Base-by-base conservation (phyloP, 768 basidiomycete genomes). In the Podaxis pistillaris region DNA sequence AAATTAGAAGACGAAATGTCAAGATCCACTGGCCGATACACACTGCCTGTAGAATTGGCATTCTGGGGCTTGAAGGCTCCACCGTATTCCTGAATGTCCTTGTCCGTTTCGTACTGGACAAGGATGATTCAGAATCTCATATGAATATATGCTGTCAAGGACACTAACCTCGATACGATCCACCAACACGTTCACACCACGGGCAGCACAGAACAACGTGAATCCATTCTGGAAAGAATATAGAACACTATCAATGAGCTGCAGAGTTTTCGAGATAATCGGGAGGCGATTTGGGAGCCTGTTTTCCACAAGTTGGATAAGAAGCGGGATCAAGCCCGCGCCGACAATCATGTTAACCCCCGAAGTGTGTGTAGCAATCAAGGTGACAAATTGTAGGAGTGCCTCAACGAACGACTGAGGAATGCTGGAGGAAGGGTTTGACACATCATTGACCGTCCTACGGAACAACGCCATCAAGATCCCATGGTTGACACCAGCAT, bases 401-500 rank as follows among this genome's bases (percentile, higher is more conserved):
- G 94, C 88, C 58, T 99, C 97, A 37, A 91, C 81, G 66, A 92
- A 91, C 1, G 88, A 81, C 58, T 90, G 88, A 9, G 89, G 87
- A 33, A 89, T 74, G 24, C 75, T 85, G 36, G 86, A 90, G 24
- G 87, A 82, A 1, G 87, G 79, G 61, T 83, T 83, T 58, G 83
- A 81, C 22, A 94, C 85, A 63, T 94, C 90, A 17, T 81, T 72
- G 17, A 93, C 88, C 24, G 91, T 91, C 74, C 87, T 89, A 64
- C 95, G 86, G 59, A 98, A 81, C 38, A 95, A 79, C 30, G 90
- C 89, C 89, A 98, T 93, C 26, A 99, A 74, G 44, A 94, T 89
- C 12, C 97, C 97, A 70, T 98, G 97, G 69, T 94, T 97, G 59
- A 98, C 94, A 49, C 94, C 94, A 26, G 94, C 96, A 71, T 97